phyloP scores from a whole-genome alignment of 2,329 filamentous ascomycete species.

The Diaporthe sp. region DNA sequence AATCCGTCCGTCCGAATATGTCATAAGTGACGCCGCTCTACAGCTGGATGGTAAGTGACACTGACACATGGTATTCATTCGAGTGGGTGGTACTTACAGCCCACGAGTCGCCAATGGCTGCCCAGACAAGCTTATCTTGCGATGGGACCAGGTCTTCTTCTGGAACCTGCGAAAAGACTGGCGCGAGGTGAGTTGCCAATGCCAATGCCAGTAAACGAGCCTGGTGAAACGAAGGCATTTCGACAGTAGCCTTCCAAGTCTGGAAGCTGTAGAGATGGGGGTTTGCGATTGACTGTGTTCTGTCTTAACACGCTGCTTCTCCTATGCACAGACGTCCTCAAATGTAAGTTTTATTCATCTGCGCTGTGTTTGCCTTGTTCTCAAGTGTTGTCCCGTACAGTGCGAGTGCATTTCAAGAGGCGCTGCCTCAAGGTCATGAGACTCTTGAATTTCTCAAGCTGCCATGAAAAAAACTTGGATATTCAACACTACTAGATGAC shows the following conservation, averaged over 20 bases:
- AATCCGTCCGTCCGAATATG: neutral
- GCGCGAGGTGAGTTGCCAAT: constrained; percentile 10
- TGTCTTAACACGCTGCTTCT: neutral
- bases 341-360: constrained; percentile 16
- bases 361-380: constrained; percentile 10
- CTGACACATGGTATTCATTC: neutral
- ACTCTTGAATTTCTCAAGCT: constrained; percentile 8
- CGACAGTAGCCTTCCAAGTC: neutral
- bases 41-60: constrained; percentile 4
- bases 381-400: constrained; percentile 8
- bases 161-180: constrained; percentile 16
- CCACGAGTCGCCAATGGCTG: constrained; percentile 19
- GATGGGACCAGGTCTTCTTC: constrained; percentile 17
- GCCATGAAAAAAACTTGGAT: constrained; percentile 14
- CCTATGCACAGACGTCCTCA: constrained; percentile 10
- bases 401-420: constrained; percentile 1
- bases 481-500: constrained; percentile 7
- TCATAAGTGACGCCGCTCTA: constrained; percentile 12
- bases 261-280: constrained; percentile 1
- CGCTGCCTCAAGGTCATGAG: constrained; percentile 8
- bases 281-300: constrained; percentile 1
- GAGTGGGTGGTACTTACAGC: constrained; percentile 6
- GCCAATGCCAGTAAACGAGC: constrained; percentile 7
- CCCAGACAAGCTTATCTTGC: constrained; percentile 16
- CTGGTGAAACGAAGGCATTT: constrained; percentile 8